Percentiles rank a stretch among this genome's conserved stretches.
These are phyloP conservation scores for Uromyces viciae-fabae DNA, from an alignment of 1,284 basidiomycete species.

Conservation along the genomic window DNA sequence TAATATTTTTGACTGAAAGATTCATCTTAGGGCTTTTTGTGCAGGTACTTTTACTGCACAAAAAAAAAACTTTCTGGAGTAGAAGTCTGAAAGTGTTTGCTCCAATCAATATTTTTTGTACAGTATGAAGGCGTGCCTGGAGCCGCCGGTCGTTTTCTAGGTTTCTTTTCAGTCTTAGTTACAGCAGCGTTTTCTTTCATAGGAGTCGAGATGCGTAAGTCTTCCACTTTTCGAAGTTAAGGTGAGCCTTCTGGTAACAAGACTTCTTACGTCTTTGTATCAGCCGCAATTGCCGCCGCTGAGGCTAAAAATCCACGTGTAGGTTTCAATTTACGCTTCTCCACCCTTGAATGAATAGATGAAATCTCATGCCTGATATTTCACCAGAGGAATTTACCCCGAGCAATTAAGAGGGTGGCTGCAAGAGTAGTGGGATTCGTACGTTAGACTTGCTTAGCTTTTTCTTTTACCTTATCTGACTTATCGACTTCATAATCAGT, in stretches of 20 bases:
- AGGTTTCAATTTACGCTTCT: neutral
- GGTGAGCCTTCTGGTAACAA: neutral
- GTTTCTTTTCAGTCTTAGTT: slow-evolving; percentile 41
- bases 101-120: neutral
- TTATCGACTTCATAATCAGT: neutral
- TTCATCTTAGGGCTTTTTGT: slow-evolving; percentile 23
- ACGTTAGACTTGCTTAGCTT: neutral
- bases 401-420: slow-evolving; percentile 43
- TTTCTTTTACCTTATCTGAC: neutral
- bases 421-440: slow-evolving; percentile 43
- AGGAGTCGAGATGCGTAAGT: slow-evolving; percentile 44
- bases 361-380: neutral
- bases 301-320: slow-evolving; percentile 45
- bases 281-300: slow-evolving; percentile 43
- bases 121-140: slow-evolving; percentile 38
- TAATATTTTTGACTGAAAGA: neutral
- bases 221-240: neutral
- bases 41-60: neutral
- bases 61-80: neutral
- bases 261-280: neutral
- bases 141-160: slow-evolving; percentile 25
- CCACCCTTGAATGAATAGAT: neutral
- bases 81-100: neutral
- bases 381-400: slow-evolving; percentile 41
- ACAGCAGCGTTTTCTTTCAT: slow-evolving; percentile 40